Evolutionary conservation across 2,329 filamentous ascomycete genomes (phyloP).

Genomic region (Ceratocystis diversiconidia): DNA sequence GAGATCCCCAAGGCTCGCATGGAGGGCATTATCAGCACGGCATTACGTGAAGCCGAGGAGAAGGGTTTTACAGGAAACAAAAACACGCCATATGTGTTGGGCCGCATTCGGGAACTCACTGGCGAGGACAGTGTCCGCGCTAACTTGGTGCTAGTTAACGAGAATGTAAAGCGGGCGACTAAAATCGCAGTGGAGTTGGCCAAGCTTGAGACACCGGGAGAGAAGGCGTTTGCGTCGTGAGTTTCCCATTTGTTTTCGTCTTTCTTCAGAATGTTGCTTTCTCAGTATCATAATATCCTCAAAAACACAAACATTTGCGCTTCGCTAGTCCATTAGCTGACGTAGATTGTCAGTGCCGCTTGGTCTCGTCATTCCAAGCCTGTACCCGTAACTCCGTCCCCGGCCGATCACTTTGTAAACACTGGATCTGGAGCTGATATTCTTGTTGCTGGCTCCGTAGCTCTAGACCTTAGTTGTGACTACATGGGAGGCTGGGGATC

Average conservation of each 20-base stretch:
- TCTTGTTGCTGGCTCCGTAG: constrained; percentile 82
- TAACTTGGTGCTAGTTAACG: constrained; percentile 49
- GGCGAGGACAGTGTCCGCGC: constrained; percentile 55
- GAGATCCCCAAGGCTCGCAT: constrained; percentile 60
- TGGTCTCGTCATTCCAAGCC: constrained; percentile 3
- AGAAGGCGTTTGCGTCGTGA: constrained; percentile 13
- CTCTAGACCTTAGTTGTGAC: constrained; percentile 77
- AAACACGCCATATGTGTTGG: constrained; percentile 75
- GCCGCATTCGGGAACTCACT: constrained; percentile 65
- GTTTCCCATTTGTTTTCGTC: background rate
- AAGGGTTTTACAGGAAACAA: constrained; percentile 56
- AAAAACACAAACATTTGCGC: background rate
- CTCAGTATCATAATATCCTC: background rate
- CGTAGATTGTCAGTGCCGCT: background rate
- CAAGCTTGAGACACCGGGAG: constrained; percentile 15
- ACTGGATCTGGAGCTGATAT: constrained; percentile 38
- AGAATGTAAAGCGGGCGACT: constrained; percentile 41
- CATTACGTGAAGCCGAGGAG: constrained; percentile 48
- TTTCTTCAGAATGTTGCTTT: background rate
- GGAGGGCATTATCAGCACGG: constrained; percentile 52
- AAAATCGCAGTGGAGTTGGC: constrained; percentile 41
- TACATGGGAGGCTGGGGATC: constrained; percentile 30
- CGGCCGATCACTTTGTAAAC: constrained; percentile 20
- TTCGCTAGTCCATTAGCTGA: background rate
- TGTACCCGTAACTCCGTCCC: constrained; percentile 18